Conservation (phyloP, 2,329 filamentous ascomycete genomes). For the Neoscytalidium dimidiatum region DNA sequence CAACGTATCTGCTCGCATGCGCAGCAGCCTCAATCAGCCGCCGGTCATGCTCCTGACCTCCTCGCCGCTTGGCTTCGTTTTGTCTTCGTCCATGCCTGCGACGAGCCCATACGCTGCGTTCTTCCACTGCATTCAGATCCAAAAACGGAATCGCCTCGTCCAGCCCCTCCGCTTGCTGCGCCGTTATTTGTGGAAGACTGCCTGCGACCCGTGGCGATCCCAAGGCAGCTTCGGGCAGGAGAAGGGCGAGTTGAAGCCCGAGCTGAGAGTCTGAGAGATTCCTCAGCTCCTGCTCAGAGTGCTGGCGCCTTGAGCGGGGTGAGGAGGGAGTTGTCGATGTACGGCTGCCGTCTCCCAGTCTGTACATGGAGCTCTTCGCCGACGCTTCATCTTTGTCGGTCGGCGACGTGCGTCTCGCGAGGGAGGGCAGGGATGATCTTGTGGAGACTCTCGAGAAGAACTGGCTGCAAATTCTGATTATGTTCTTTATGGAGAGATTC, state of each 20-base stretch:
- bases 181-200: neutral
- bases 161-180: neutral
- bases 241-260: neutral
- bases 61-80: neutral
- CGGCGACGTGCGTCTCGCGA: neutral
- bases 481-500: neutral
- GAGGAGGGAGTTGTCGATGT: neutral
- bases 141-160: neutral
- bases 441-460: neutral
- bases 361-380: neutral
- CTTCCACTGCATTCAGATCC: neutral
- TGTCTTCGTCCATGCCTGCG: neutral
- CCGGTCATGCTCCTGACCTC: neutral
- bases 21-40: neutral
- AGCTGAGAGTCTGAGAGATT: constrained; percentile 6
- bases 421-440: neutral
- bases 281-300: neutral
- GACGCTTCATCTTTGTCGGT: neutral
- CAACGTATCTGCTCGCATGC: neutral
- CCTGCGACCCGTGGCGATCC: neutral
- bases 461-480: neutral
- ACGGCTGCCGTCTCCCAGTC: neutral
- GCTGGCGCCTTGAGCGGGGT: neutral
- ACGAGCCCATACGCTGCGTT: neutral
- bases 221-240: neutral